Evolutionary conservation across 768 basidiomycete genomes (phyloP), one percentile per base, ranked within the genome.

Genomic region (Auricularia auricula-judae): DNA sequence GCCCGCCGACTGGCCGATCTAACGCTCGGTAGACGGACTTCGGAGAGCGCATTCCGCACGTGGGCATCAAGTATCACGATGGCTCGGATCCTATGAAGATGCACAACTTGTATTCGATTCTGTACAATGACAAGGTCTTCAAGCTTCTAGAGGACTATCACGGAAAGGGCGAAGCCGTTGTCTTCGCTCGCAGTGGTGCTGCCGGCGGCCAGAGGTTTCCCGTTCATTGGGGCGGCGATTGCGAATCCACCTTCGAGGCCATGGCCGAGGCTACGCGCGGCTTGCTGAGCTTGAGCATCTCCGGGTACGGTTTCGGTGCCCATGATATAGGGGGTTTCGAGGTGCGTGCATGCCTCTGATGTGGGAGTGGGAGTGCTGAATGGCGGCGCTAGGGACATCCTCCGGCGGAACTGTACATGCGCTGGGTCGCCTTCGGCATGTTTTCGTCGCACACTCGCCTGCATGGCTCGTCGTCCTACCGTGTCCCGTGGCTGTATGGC

Each of bases 281-380:
- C 10, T 73, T 75, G 2, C 74, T 91, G n/a, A 85, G 84, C 44
- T 73, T 89, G 63, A 86, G 85, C 1, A 65, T 80, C 3, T 87
- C 86, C 36, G 87, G 88, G 1, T 91, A 88, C 68, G 86, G 81
- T 0, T 89, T 83, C 73, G 82, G 86, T 5, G 85, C 85, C 18
- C 86, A 88, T 72, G 88, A 91, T 70, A 88, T 91, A 64, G 88
- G 87, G 33, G 88, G 88, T 1, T 90, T 88, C 67, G 87, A 89
- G 66, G 71, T 71, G 62, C 61, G 70, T 18, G 29, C 43, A 16
- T 43, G 21, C 8, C 16, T 39, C n/a, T 14, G 16, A 12, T 44
- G 16, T 11, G 36, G 8, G 35, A 8, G 35, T 36, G 36, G 29
- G 4, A 77, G 84, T 8, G 21, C 34, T 16, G 53, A 16, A 29